phyloP scores from a whole-genome alignment of 164 flowering plant genomes.

The Nymphaea colorata region DNA sequence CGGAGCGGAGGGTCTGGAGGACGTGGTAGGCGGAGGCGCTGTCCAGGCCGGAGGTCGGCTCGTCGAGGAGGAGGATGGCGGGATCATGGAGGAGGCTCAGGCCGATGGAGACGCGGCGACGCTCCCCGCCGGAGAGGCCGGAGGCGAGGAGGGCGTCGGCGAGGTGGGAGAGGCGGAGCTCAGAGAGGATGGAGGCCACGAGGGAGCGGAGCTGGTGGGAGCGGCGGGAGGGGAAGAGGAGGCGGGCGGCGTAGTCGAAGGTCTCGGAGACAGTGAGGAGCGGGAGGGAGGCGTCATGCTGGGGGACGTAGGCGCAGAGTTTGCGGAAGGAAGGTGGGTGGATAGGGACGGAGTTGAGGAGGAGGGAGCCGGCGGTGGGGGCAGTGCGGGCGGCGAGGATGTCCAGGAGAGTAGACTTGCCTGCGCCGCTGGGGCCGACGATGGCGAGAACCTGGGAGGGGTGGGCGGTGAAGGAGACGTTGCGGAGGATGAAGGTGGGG shows the following conservation, averaged over 20 bases:
- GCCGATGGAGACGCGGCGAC: constrained; percentile 85
- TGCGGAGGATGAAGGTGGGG: constrained; percentile 48
- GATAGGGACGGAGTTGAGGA: constrained; percentile 57
- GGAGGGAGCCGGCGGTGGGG: constrained; percentile 51
- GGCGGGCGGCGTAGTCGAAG: constrained; percentile 59
- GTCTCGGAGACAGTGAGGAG: constrained; percentile 72
- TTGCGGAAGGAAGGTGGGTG: constrained; percentile 55
- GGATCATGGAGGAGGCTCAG: constrained; percentile 84
- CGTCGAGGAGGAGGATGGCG: constrained; percentile 68
- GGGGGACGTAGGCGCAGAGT: constrained; percentile 83
- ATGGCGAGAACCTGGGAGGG: constrained; percentile 75
- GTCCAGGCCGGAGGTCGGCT: constrained; percentile 94
- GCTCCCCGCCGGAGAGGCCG: constrained; percentile 85
- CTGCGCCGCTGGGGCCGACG: constrained; percentile 92
- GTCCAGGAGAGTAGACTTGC: constrained; percentile 90
- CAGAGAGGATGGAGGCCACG: constrained; percentile 42
- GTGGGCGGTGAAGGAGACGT: constrained; percentile 57
- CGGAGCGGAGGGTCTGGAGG: constrained; percentile 48
- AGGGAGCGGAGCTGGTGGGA: constrained; percentile 12
- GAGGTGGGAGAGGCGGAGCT: constrained; percentile 54
- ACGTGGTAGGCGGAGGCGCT: constrained; percentile 72
- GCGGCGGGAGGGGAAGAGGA: constrained; percentile 33
- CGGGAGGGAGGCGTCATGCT: constrained; percentile 72
- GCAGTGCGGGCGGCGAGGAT: constrained; percentile 63
- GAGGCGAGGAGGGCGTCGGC: constrained; percentile 34